Conservation (phyloP, 768 basidiomycete genomes). For the Xerocomus brunneocitrinus region DNA sequence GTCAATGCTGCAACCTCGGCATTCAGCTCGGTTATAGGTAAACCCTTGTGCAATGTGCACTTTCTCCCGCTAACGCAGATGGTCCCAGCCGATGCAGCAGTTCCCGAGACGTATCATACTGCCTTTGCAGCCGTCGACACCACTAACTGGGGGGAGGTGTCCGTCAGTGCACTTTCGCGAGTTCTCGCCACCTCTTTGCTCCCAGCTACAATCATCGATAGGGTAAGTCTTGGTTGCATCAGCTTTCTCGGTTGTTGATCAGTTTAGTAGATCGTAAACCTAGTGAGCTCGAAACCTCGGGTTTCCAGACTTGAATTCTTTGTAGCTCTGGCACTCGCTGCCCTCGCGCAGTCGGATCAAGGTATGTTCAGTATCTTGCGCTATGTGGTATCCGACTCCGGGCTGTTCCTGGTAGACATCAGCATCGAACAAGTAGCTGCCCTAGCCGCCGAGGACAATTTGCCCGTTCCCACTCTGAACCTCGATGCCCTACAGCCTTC, state of each 20-base stretch:
- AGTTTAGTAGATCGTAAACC: slow-evolving; percentile 70
- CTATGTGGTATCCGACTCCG: background rate
- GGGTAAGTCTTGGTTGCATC: slow-evolving; percentile 38
- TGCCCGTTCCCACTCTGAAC: slow-evolving; percentile 71
- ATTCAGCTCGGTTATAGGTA: slow-evolving; percentile 71
- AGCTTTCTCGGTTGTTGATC: slow-evolving; percentile 1
- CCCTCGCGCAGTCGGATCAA: slow-evolving; percentile 78
- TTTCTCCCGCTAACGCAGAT: slow-evolving; percentile 7
- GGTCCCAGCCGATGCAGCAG: slow-evolving; percentile 65
- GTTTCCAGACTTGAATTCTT: slow-evolving; percentile 91
- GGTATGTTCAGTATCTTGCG: slow-evolving; percentile 39
- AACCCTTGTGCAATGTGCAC: background rate
- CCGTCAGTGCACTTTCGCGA: slow-evolving; percentile 78
- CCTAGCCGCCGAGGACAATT: slow-evolving; percentile 69
- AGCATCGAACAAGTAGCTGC: slow-evolving; percentile 80
- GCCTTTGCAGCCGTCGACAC: slow-evolving; percentile 73
- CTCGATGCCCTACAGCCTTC: slow-evolving; percentile 56
- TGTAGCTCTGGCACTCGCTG: slow-evolving; percentile 83
- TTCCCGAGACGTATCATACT: slow-evolving; percentile 71
- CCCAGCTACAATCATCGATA: slow-evolving; percentile 79
- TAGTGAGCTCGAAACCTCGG: slow-evolving; percentile 74
- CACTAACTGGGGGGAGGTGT: slow-evolving; percentile 67
- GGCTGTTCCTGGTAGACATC: slow-evolving; percentile 45
- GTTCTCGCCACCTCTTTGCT: slow-evolving; percentile 73
- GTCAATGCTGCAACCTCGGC: slow-evolving; percentile 44